Conservation (phyloP, 1,284 basidiomycete species). For the Pyrrhoderma lamaoense region DNA sequence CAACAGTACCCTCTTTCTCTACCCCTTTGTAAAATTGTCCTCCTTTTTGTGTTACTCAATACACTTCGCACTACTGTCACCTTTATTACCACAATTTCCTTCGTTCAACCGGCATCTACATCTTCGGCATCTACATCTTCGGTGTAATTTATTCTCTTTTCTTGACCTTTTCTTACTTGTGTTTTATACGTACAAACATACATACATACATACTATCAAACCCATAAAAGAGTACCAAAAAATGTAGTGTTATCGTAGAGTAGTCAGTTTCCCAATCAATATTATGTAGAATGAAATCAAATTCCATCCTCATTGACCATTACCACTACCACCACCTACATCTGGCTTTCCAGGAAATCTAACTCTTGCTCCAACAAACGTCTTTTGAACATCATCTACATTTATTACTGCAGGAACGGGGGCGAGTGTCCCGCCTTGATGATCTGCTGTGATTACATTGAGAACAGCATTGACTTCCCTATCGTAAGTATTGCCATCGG, state of each 20-base stretch:
- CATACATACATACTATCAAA: not conserved
- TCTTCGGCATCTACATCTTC: no score
- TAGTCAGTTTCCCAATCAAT: no score
- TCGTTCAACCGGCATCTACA: constrained; percentile 9
- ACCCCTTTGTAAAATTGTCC: no score
- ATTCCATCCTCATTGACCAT: no score
- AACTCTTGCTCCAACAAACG: constrained; percentile 19
- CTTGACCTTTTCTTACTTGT: not conserved
- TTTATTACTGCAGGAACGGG: not conserved
- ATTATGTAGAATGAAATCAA: no score
- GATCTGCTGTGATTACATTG: constrained; percentile 55
- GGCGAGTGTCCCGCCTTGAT: constrained; percentile 46
- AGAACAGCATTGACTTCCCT: constrained; percentile 53
- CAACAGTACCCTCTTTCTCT: no score
- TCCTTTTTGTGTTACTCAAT: not conserved
- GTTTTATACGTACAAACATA: not conserved
- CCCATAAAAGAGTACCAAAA: no score
- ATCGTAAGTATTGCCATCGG: constrained; percentile 52
- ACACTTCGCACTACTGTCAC: constrained; percentile 3
- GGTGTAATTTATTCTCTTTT: constrained; percentile 15
- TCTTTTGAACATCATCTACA: constrained; percentile 9
- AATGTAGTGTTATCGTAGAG: not conserved
- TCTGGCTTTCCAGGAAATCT: constrained; percentile 19
- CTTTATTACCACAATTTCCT: not conserved
- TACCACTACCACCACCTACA: not conserved